Base-by-base conservation (phyloP, 345 rosid genomes). In the Heritiera fomes region DNA sequence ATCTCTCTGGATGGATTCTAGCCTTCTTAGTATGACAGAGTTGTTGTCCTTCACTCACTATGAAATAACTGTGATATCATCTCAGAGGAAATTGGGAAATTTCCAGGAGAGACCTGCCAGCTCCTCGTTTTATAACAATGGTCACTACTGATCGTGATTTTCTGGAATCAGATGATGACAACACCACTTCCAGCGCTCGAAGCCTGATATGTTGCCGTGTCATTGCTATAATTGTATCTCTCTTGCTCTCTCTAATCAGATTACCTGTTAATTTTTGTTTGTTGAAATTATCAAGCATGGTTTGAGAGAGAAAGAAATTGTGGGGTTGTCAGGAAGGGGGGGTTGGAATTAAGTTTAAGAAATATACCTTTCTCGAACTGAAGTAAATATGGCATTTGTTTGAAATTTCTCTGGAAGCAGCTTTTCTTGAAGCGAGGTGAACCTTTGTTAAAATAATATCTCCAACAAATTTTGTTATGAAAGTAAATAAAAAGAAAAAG, bases 171-270 rank as follows among this genome's bases (percentile, higher is more conserved):
- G 88, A 78, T 40, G 95, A 90, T 55, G 90, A 84, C 6, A 85
- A 83, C 74, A 67, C 90, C 6, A 66, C 82, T 73, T 84, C 89
- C 71, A 81, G 86, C 79, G 77, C 91, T 5, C 83, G 87, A 82
- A 89, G 94, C 81, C 80, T 93, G 76, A 75, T 92, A 38, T 93
- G 92, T 86, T 92, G 93, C 78, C 91, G 97, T 14, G 49, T 87
- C 45, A 81, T 91, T 80, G 93, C 97, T 71, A 85, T 92, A 45
- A 87, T 87, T 43, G 97, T 95, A 91, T 12, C 58, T 69, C 70
- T 66, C 75, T 79, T 80, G 81, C 52, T 73, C 84, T 78, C 81
- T 47, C 67, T 52, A 52, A 40, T 45, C 59, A 11, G 10, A 34
- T 53, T 3, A 53, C 1, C 58, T 15, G 14, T 47, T 53, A 0